These are phyloP conservation scores for Xylaria intraflava DNA, from an alignment of 495 filamentous ascomycete genomes.

Conservation along the genomic window DNA sequence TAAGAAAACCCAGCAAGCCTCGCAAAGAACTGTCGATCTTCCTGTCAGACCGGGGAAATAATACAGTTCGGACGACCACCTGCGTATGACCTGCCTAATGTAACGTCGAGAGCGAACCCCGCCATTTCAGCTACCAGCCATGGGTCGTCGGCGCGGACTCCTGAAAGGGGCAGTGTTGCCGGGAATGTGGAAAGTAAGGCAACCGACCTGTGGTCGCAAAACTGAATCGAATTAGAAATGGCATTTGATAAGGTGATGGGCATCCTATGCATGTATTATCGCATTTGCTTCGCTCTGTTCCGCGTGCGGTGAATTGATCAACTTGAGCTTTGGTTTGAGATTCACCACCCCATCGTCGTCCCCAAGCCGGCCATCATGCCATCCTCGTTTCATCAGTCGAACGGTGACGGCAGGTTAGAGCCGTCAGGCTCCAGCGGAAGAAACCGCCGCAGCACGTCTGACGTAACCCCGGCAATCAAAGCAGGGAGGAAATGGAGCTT, in stretches of 20 bases:
- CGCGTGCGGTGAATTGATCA: neutral
- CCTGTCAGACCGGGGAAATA: neutral
- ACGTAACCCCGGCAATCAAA: neutral
- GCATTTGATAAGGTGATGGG: no score
- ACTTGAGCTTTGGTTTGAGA: neutral
- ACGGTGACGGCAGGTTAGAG: neutral
- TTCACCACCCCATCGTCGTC: neutral
- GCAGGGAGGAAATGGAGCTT: slow-evolving; percentile 7
- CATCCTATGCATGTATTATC: neutral
- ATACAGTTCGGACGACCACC: neutral
- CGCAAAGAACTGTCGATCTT: neutral
- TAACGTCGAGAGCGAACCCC: slow-evolving; percentile 3
- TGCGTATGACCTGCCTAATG: no score
- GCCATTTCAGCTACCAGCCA: slow-evolving; percentile 2
- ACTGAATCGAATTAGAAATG: neutral
- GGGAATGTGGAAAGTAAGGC: neutral
- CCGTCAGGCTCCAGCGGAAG: neutral
- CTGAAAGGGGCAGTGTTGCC: slow-evolving; percentile 2
- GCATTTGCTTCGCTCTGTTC: neutral
- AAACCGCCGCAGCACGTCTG: slow-evolving; percentile 4
- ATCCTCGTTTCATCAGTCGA: neutral
- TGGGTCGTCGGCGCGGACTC: neutral
- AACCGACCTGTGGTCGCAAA: neutral
- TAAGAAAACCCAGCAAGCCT: no score
- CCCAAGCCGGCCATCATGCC: neutral